Evolutionary conservation across 2,329 filamentous ascomycete genomes (phyloP), one percentile per base, ranked within the genome.

Genomic region (Fusarium sp.): DNA sequence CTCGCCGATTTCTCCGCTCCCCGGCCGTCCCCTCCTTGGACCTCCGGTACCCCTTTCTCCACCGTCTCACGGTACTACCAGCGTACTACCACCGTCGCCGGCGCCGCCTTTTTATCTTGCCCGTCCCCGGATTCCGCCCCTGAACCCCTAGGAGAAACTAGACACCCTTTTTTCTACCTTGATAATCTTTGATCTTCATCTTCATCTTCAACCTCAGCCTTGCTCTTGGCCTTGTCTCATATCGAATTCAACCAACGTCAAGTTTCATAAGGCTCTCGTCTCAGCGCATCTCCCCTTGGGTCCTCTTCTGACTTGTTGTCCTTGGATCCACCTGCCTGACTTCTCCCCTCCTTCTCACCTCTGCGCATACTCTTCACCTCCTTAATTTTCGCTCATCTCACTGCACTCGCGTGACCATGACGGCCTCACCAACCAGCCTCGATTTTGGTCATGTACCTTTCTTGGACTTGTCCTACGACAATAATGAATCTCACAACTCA

Each of bases 401-500:
- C 59, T 61, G 46, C 55, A 39, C 66, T 56, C 53, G 33, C 21
- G 58, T 68, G 67, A 73, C 53, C 70, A 81, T 81, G 79, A 75
- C 78, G 54, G 73, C 80, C 40, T 78, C 78, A 40, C 66, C 71
- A 53, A 55, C 70, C 60, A 76, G 75, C 63, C 75, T 73, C 71
- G 74, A 77, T 57, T 75, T 83, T 63, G 80, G 79, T 73, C 80
- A 84, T 67, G 83, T 90, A 60, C 87, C 83, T 73, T 86, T 87
- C 81, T 92, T 98, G 61, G 88, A 93, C 56, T 86, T 95, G 66
- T 87, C 86, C 72, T 98, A 97, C 85, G 91, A 93, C 80, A 89
- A 89, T 79, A 83, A 88, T 71, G 89, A 97, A 77, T 91, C 92
- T 31, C 88, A 95, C 69, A 85, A 88, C 60, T 97, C 95, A 21